A percentile compares a stretch with the other conserved stretches of the same genome.
Conservation (phyloP, 192 early-diverging fungal species). For the Geosiphon pyriformis region DNA sequence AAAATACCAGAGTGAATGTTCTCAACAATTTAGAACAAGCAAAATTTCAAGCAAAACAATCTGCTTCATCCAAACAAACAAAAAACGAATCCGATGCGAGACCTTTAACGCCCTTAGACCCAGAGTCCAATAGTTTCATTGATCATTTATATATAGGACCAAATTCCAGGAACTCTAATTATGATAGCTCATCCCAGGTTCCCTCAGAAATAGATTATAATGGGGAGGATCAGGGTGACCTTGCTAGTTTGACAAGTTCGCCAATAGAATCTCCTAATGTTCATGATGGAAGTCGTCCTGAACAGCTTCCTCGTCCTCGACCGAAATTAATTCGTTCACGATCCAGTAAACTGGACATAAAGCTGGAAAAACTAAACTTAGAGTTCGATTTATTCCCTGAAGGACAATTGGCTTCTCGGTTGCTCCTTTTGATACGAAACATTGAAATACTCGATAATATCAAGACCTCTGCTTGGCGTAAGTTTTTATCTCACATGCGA, state of each 20-base stretch:
- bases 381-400: conserved; percentile 50
- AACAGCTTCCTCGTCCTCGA: conserved; percentile 23
- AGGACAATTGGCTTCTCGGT: conserved; percentile 41
- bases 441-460: conserved; percentile 77
- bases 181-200: conserved; percentile 2
- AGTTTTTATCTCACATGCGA: conserved; percentile 66
- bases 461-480: conserved; percentile 67
- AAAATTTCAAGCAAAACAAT: conserved; percentile 16
- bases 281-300: conserved; percentile 15
- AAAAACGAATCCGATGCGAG: conserved; percentile 2
- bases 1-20: conserved; percentile 35
- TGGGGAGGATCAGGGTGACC: conserved; percentile 31
- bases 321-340: conserved; percentile 39
- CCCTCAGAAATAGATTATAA: conserved; percentile 28
- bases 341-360: conserved; percentile 49
- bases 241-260: conserved; percentile 33
- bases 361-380: conserved; percentile 44
- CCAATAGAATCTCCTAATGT: conserved; percentile 27
- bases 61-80: neutral
- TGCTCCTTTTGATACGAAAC: conserved; percentile 50
- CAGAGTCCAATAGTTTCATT: conserved; percentile 1
- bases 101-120: neutral
- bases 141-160: conserved; percentile 7
- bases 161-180: conserved; percentile 1
- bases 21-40: neutral